Evolutionary conservation across 2,329 filamentous ascomycete species (phyloP), one percentile per base, ranked within the genome.

Genomic region (Colletotrichum nymphaeae): DNA sequence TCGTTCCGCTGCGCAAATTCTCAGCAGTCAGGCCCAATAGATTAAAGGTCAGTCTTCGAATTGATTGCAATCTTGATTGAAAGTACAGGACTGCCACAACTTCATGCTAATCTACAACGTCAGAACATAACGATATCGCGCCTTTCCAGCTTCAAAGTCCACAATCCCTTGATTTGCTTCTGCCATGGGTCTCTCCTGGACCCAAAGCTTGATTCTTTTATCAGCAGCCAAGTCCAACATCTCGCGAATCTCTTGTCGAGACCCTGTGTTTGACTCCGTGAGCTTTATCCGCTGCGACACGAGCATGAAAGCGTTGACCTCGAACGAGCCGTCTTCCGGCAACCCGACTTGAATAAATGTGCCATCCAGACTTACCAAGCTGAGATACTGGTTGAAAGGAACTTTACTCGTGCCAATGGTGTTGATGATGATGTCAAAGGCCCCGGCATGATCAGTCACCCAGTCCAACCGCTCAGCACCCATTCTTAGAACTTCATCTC

Each of bases 331-430:
- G 16, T 58, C 58, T 11, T 42, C 14, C n/a, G 60, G 63, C 37
- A 55, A 67, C 46, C 69, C 77, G 42, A 78, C 76, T 70, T 78
- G 76, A 46, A 78, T 72, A 49, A 77, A 67, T 60, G 64, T 75
- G 35, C 76, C 76, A 69, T 76, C 66, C 3, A 76, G 57, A 4
- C 67, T 67, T 1, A 78, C 73, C 12, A 94, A 83, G 24, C 84
- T 79, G 71, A 94, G 84, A 80, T 94, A 94, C 49, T 88, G 82
- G 58, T 82, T 80, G 19, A 94, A 78, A 0, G 92, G 91, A 22
- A 70, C 60, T 30, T 66, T 65, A 52, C 67, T 37, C 19, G 74
- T 74, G 2, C 88, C 89, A 14, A 91, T 87, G 1, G 90, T 92
- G 68, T 83, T 88, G 72, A 92, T 81, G 77, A 92, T 90, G 14